A percentile compares a stretch with the other conserved stretches of the same genome.
Evolutionary conservation across 345 rosid species (phyloP).

Genomic region (Psidium friedrichsthalianum): DNA sequence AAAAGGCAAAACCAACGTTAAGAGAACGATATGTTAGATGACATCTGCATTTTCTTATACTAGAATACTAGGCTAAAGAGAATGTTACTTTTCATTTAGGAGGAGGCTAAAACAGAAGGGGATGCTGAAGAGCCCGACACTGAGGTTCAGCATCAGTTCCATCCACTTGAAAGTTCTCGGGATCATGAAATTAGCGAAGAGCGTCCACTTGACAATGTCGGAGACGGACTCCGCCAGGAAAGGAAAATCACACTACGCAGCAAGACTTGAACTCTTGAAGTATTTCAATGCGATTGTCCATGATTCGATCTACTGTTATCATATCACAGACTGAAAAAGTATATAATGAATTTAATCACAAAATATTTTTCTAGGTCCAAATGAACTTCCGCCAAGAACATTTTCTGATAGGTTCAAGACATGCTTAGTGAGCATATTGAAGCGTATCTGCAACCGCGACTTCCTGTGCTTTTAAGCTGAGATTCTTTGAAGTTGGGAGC

Average conservation of each 20-base stretch:
- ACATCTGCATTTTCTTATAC: background rate
- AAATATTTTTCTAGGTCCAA: background rate
- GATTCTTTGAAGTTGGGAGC: background rate
- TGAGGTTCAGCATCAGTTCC: background rate
- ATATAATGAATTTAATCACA: background rate
- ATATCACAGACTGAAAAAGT: too few relatives aligned
- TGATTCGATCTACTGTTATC: background rate
- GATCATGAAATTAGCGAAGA: background rate
- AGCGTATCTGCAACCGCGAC: background rate
- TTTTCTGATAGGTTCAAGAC: fast-evolving
- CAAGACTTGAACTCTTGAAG: background rate
- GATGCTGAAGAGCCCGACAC: background rate
- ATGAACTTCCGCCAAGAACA: background rate
- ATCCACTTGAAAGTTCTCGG: background rate
- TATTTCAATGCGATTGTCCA: background rate
- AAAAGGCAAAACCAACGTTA: background rate
- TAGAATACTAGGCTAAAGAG: background rate
- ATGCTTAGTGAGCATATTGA: background rate
- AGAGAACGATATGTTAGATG: background rate
- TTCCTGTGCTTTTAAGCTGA: background rate
- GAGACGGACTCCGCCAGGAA: background rate
- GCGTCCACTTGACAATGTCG: background rate
- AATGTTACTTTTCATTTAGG: background rate
- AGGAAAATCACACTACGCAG: background rate
- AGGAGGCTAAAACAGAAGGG: background rate